A percentile compares a stretch with the other conserved stretches of the same genome.
These are phyloP conservation scores for Ilex paraguariensis DNA, from an alignment of 305 asterid genomes.

Conservation along the genomic window DNA sequence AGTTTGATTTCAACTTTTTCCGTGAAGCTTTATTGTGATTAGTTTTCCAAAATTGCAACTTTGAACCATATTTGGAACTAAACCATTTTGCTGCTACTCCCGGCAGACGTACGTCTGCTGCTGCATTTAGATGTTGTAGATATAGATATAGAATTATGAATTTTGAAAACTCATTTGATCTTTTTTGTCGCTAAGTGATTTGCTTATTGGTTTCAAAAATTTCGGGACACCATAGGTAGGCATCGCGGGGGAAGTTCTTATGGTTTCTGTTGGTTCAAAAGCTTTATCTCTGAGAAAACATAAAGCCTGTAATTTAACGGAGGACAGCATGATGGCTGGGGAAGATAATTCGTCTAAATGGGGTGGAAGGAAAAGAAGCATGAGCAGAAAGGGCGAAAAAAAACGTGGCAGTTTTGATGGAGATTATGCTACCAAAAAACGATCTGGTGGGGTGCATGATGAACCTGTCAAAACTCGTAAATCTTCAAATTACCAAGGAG, in stretches of 20 bases:
- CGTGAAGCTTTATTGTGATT: too few species aligned
- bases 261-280: conserved; percentile 54
- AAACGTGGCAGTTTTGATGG: conserved; percentile 29
- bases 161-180: too few species aligned
- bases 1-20: too few species aligned
- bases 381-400: conserved; percentile 51
- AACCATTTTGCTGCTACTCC: too few species aligned
- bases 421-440: conserved; percentile 29
- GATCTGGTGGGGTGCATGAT: conserved; percentile 18
- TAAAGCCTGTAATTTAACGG: conserved; percentile 20
- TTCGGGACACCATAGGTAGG: conserved; percentile 7
- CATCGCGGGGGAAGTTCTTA: conserved; percentile 12
- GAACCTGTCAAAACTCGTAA: conserved; percentile 24
- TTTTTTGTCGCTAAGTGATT: too few species aligned
- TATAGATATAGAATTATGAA: too few species aligned
- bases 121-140: too few species aligned
- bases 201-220: too few species aligned
- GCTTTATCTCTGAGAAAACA: conserved; percentile 40
- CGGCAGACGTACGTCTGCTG: too few species aligned
- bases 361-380: conserved; percentile 37
- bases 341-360: conserved; percentile 26
- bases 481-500: conserved; percentile 26
- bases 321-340: conserved; percentile 27
- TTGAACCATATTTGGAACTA: too few species aligned
- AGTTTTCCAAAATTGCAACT: too few species aligned